phyloP scores from a whole-genome alignment of 495 filamentous ascomycete genomes.

The Aspergillus bertholletiae region DNA sequence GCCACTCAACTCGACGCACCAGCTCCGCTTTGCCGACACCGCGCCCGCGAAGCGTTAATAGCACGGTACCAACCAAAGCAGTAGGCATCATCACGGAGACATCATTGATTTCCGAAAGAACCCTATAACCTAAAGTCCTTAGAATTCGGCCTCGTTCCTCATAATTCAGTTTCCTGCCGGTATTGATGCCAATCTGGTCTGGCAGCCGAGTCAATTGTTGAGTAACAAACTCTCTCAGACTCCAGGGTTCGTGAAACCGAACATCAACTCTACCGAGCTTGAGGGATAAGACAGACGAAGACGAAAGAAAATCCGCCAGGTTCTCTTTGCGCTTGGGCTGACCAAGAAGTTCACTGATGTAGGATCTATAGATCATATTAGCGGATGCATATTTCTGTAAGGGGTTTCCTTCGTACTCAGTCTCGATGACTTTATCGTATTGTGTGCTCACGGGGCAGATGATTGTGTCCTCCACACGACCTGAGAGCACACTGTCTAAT shows the following conservation, averaged over 20 bases:
- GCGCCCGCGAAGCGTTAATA: slow-evolving; percentile 86
- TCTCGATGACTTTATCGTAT: slow-evolving; percentile 98
- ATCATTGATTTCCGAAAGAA: slow-evolving; percentile 89
- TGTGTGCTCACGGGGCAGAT: slow-evolving; percentile 95
- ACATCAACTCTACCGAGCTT: slow-evolving; percentile 91
- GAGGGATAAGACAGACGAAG: slow-evolving; percentile 83
- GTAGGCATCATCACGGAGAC: slow-evolving; percentile 98
- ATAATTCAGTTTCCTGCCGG: slow-evolving; percentile 38
- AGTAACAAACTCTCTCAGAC: slow-evolving; percentile 71
- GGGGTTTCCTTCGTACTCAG: slow-evolving; percentile 52
- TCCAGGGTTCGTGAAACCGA: slow-evolving; percentile 94
- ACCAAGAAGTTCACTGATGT: slow-evolving; percentile 89
- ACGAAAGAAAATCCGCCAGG: slow-evolving; percentile 78
- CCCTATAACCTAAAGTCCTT: slow-evolving; percentile 82
- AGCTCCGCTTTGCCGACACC: slow-evolving; percentile 87
- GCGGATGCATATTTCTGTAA: background rate
- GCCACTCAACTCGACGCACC: slow-evolving; percentile 84
- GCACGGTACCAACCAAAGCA: slow-evolving; percentile 87
- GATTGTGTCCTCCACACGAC: slow-evolving; percentile 84
- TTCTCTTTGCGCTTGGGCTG: slow-evolving; percentile 95
- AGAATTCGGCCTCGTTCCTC: slow-evolving; percentile 61
- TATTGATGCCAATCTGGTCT: slow-evolving; percentile 25
- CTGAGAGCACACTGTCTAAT: slow-evolving; percentile 81
- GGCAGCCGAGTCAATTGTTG: slow-evolving; percentile 59
- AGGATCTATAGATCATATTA: slow-evolving; percentile 51